Base-by-base conservation (phyloP, 2,329 filamentous ascomycete species). In the Fusarium clavum region DNA sequence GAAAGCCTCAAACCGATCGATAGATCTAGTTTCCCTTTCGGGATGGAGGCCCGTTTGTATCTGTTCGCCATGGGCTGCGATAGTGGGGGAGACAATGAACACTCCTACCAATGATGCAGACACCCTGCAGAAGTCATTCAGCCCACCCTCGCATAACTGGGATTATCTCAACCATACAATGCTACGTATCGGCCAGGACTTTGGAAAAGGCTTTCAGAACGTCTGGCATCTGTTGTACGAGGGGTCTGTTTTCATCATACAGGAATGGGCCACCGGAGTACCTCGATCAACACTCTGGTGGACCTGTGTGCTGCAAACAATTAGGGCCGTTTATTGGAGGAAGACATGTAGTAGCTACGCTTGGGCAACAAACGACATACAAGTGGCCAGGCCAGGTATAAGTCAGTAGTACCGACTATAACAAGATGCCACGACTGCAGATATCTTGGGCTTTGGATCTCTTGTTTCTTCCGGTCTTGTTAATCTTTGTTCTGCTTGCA, bases 401-500 rank as follows among this genome's bases (percentile, higher is more conserved):
- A 76, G 70, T 67, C 52, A 69, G 73, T 75, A 49, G 69, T 48
- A 75, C 73, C 51, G 61, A 59, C 51, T 73, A 73, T 73, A 73
- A 72, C 61, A 73, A 30, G 58, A 73, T 73, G 56, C 57, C 61
- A 70, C 52, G 47, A 34, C 61, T 64, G 63, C 70, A 67, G 53
- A 54, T 72, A 61, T 67, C 45, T 32, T 49, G 45, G 45, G 38
- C 58, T 72, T 54, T 54, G 51, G 40, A 59, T 47, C 43, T 60
- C 53, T 55, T 52, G 34, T 66, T 55, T 53, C 57, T 51, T 57
- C 45, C 25, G 32, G 45, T 45, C 52, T 66, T 67, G 41, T 53
- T 25, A 44, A 57, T 41, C 56, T 53, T 40, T 55, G 13, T 20
- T 52, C 49, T 57, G 20, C 29, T 44, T 29, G n/a, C 30, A 52